These are phyloP conservation scores for Pholiota adiposa DNA, from an alignment of 1,284 basidiomycete genomes.

Conservation along the genomic window DNA sequence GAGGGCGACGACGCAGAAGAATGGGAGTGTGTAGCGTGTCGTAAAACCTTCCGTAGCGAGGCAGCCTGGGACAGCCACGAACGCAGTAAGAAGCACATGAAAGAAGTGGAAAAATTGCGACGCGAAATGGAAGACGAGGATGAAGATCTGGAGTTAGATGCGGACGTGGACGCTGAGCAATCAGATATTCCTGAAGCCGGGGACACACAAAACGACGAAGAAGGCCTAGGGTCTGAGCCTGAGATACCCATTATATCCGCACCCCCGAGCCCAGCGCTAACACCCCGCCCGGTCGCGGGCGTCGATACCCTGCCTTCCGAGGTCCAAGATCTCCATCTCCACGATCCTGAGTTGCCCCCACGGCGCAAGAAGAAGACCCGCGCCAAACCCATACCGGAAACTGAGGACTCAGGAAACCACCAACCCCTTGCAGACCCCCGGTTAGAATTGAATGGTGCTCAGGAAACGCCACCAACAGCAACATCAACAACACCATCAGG, in stretches of 20 bases:
- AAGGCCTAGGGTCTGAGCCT: not conserved
- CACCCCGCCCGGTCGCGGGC: not conserved
- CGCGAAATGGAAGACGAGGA: conserved; percentile 81
- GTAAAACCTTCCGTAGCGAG: conserved; percentile 90
- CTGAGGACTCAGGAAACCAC: not conserved
- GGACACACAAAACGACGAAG: not conserved
- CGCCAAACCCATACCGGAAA: not conserved
- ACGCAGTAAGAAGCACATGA: conserved; percentile 93
- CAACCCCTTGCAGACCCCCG: not conserved
- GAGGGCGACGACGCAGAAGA: conserved; percentile 76
- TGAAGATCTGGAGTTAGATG: conserved; percentile 58
- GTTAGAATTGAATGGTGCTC: not conserved
- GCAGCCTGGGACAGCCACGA: conserved; percentile 98
- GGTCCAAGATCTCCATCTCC: not conserved
- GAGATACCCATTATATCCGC: not conserved
- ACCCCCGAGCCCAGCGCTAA: not conserved
- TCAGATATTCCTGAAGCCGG: not conserved
- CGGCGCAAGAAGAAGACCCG: conserved; percentile 1
- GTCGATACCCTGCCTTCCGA: not conserved
- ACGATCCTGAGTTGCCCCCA: not conserved
- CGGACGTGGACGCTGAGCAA: conserved; percentile 22
- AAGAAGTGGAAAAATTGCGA: conserved; percentile 79
- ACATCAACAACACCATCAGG: not conserved
- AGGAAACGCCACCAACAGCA: not conserved
- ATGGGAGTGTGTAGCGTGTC: conserved; percentile 97